These are phyloP conservation scores for Exidia glandulosa DNA, from an alignment of 768 basidiomycete genomes.

Conservation along the genomic window DNA sequence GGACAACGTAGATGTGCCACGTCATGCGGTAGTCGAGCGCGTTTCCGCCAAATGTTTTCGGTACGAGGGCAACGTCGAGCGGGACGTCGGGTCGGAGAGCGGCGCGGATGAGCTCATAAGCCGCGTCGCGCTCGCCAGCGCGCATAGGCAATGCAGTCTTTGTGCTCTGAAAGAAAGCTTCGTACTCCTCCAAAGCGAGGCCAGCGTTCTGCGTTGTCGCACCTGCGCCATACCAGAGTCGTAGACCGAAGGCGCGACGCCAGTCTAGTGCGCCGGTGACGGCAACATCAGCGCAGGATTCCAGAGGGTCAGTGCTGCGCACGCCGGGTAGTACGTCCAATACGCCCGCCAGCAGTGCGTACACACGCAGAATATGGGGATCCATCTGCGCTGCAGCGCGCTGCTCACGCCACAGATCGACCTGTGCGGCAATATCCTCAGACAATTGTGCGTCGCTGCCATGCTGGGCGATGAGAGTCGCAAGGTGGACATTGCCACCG, in stretches of 20 bases:
- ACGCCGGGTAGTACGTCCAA: slow-evolving; percentile 42
- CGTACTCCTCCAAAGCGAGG: slow-evolving; percentile 57
- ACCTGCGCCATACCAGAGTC: slow-evolving; percentile 77
- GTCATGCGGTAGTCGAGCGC: slow-evolving; percentile 73
- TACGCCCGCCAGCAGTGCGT: slow-evolving; percentile 74
- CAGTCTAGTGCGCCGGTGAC: slow-evolving; percentile 75
- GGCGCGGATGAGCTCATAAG: slow-evolving; percentile 74
- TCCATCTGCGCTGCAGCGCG: slow-evolving; percentile 58
- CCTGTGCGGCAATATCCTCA: slow-evolving; percentile 60
- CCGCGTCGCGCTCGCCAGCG: slow-evolving; percentile 40
- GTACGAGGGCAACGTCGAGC: slow-evolving; percentile 53
- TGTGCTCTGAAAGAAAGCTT: slow-evolving; percentile 7
- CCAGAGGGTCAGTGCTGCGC: slow-evolving; percentile 35
- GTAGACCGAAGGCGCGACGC: slow-evolving; percentile 86
- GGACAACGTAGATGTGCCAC: slow-evolving; percentile 87
- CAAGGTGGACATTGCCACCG: slow-evolving; percentile 69
- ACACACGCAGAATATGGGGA: slow-evolving; percentile 62
- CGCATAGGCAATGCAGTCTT: slow-evolving; percentile 33
- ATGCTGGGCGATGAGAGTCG: slow-evolving; percentile 81
- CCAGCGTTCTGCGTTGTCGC: slow-evolving; percentile 42
- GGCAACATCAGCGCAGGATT: slow-evolving; percentile 45
- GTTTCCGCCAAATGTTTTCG: slow-evolving; percentile 63
- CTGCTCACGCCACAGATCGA: slow-evolving; percentile 76
- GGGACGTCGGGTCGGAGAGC: slow-evolving; percentile 59
- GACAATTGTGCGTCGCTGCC: slow-evolving; percentile 68